These are phyloP conservation scores for Purpureocillium lavendulum DNA, from an alignment of 2,329 filamentous ascomycete species.

Conservation along the genomic window DNA sequence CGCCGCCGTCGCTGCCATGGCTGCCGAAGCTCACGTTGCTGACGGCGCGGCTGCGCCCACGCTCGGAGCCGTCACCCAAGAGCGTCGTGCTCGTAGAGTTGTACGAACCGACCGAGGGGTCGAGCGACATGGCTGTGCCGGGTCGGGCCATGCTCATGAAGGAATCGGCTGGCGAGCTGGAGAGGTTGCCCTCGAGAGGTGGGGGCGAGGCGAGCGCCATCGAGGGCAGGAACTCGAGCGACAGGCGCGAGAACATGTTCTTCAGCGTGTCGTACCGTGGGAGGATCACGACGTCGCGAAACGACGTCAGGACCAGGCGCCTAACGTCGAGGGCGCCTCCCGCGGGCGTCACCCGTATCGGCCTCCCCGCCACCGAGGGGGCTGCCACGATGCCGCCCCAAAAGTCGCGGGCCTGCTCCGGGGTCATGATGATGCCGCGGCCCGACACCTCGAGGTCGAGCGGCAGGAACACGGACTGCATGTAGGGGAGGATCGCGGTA, in stretches of 20 bases:
- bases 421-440: constrained; percentile 66
- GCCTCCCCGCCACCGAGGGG: constrained; percentile 20
- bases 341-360: constrained; percentile 36
- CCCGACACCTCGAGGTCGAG: constrained; percentile 91
- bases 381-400: constrained; percentile 63
- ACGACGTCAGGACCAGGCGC: constrained; percentile 79
- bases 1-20: constrained; percentile 35
- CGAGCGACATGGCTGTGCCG: constrained; percentile 66
- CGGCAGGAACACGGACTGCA: constrained; percentile 91
- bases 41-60: constrained; percentile 68
- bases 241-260: constrained; percentile 81
- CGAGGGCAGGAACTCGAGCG: constrained; percentile 65
- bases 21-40: constrained; percentile 70
- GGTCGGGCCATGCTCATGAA: constrained; percentile 45
- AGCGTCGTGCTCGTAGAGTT: constrained; percentile 74
- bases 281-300: constrained; percentile 81
- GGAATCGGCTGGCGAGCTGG: constrained; percentile 42
- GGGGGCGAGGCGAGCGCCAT: constrained; percentile 46
- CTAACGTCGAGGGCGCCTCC: constrained; percentile 67
- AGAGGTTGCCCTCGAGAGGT: constrained; percentile 36
- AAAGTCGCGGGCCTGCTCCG: constrained; percentile 77
- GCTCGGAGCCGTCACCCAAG: constrained; percentile 54
- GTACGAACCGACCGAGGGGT: constrained; percentile 68
- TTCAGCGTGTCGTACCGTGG: constrained; percentile 84
- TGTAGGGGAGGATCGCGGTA: constrained; percentile 80